These are phyloP conservation scores for Allantophomopsis lycopodina DNA, from an alignment of 2,329 filamentous ascomycete species.

Conservation along the genomic window DNA sequence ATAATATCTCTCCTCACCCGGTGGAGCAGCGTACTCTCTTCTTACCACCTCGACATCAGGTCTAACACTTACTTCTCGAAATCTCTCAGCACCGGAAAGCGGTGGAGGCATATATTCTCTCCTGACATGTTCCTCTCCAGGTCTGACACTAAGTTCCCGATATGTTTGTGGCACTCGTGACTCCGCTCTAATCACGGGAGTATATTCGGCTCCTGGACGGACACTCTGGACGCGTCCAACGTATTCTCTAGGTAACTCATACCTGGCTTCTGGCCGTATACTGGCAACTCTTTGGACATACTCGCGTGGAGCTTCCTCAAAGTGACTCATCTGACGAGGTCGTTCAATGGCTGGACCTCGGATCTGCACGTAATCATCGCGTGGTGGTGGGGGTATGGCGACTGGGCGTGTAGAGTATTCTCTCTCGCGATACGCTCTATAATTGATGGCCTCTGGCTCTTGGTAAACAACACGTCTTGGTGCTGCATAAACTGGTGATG, in stretches of 20 bases:
- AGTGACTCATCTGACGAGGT: constrained; percentile 14
- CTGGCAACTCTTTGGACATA: constrained; percentile 30
- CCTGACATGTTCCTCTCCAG: constrained; percentile 10
- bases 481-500: constrained; percentile 34
- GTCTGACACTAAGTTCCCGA: constrained; percentile 16
- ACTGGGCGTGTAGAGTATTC: constrained; percentile 27
- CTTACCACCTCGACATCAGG: too few relatives aligned
- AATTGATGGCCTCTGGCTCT: constrained; percentile 31
- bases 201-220: constrained; percentile 22
- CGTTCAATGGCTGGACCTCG: constrained; percentile 16
- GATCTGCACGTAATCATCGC: constrained; percentile 33
- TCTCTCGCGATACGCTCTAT: constrained; percentile 39
- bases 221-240: constrained; percentile 24
- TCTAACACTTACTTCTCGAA: constrained; percentile 7
- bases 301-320: constrained; percentile 34
- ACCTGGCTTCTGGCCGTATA: constrained; percentile 33
- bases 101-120: constrained; percentile 9
- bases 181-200: constrained; percentile 22
- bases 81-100: constrained; percentile 10
- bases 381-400: constrained; percentile 19
- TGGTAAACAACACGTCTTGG: constrained; percentile 47
- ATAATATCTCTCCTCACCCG: too few relatives aligned
- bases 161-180: constrained; percentile 10
- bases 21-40: too few relatives aligned
- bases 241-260: constrained; percentile 24